phyloP scores from a whole-genome alignment of 1,284 basidiomycete species.

The Cutaneotrichosporon cutaneum region DNA sequence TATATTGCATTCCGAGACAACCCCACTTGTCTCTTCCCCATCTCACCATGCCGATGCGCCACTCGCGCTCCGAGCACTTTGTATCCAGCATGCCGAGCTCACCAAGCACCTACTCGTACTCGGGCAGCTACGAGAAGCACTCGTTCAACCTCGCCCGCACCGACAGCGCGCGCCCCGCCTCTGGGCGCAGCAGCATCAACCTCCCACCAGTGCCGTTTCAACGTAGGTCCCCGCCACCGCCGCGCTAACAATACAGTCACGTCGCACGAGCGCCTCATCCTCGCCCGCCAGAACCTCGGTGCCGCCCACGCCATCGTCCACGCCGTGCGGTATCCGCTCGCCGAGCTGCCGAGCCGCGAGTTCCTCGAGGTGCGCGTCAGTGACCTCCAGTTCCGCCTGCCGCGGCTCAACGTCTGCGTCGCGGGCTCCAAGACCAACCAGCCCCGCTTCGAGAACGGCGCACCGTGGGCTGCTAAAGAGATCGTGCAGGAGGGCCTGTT shows the following conservation, averaged over 20 bases:
- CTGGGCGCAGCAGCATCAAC: background rate
- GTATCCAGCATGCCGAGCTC: background rate
- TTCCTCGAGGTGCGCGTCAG: conserved; percentile 29
- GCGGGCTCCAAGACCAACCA: conserved; percentile 13
- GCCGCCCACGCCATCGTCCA: conserved; percentile 27
- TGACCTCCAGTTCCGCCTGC: conserved; percentile 36
- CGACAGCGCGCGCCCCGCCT: background rate
- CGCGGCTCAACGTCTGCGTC: conserved; percentile 29
- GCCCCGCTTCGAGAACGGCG: conserved; percentile 12
- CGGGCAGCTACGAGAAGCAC: background rate
- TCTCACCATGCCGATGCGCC: background rate
- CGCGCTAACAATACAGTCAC: conserved; percentile 23
- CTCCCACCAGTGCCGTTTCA: background rate
- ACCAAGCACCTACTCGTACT: background rate
- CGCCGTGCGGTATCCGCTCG: conserved; percentile 28
- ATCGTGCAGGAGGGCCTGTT: conserved; percentile 2
- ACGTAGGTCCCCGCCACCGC: background rate
- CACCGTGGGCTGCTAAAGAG: conserved; percentile 4
- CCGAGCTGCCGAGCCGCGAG: conserved; percentile 20
- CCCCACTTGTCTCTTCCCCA: background rate
- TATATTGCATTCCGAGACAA: background rate
- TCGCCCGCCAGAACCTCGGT: conserved; percentile 31
- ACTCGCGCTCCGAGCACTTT: background rate
- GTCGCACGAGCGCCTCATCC: conserved; percentile 34
- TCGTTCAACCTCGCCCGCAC: background rate